Evolutionary conservation across 2,329 filamentous ascomycete genomes (phyloP), one percentile per base, ranked within the genome.

Genomic region (Trichoderma atrobrunneum): DNA sequence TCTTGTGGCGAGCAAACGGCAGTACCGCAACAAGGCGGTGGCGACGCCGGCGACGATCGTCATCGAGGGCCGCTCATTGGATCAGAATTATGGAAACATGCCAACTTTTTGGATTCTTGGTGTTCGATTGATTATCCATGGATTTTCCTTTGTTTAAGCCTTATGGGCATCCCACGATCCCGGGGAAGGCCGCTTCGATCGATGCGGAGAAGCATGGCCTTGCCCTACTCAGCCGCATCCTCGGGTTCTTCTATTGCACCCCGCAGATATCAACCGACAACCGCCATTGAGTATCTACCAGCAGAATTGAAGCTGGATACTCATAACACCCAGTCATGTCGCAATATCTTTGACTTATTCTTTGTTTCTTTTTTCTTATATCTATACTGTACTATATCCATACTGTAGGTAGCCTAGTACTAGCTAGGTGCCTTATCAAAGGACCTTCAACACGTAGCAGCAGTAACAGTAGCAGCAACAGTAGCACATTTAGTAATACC

Each of bases 111-210:
- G 43, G 43, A 51, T 21, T 12, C 30, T 28, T 61, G 48, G 11
- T 24, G 48, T 8, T 57, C 14, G 26, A 57, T 57, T 26, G 12
- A 57, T 57, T 18, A 30, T 48, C 34, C 61, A 48, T 21, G 61
- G 61, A 64, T 21, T 24, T 54, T 54, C 11, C 43, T n/a, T n/a
- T 36, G n/a, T 54, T 24, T 54, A 24, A 21, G 39, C 39, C 39
- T 21, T 14, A 21, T 21, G 48, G 48, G 21, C 21, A 54, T 54
- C 12, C 48, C 48, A 54, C 56, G 66, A 69, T 69, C 56, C 66
- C 21, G 66, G 66, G 66, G 57, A 26, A 60, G 66, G 57, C 57
- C 39, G 66, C n/a, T 70, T 70, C 57, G 66, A 70, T 70, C 66
- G 39, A 70, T 70, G 48, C 48, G 48, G 48, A 54, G 48, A 54